Evolutionary conservation across 805 yeast species (phyloP).

Genomic region (Grigorovia jiainica): DNA sequence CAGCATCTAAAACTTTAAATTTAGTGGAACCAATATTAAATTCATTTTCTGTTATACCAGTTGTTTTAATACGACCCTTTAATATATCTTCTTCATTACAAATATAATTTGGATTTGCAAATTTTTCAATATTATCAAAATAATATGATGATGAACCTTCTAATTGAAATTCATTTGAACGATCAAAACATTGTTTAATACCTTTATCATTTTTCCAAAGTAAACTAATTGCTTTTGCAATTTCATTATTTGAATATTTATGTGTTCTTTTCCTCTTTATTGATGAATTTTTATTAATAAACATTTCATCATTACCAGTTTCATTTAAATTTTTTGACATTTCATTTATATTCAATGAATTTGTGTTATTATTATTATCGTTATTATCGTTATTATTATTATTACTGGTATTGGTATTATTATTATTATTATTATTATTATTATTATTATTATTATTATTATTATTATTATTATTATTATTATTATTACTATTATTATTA

Average conservation of each 20-base stretch:
- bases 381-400: conserved; percentile 10
- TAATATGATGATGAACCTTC: conserved; percentile 78
- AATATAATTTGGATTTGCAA: conserved; percentile 53
- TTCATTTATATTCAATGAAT: conserved; percentile 10
- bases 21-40: conserved; percentile 58
- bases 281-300: conserved; percentile 10
- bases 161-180: conserved; percentile 71
- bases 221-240: conserved; percentile 59
- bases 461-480: too few species aligned
- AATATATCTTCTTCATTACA: conserved; percentile 80
- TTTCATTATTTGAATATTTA: conserved; percentile 34
- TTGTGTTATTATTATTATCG: neutral
- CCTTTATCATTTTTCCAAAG: conserved; percentile 71
- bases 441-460: too few species aligned
- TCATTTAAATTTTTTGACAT: conserved; percentile 20
- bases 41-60: conserved; percentile 84
- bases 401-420: neutral
- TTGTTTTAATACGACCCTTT: conserved; percentile 86
- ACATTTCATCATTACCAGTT: conserved; percentile 18
- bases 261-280: conserved; percentile 5
- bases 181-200: conserved; percentile 44
- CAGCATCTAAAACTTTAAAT: conserved; percentile 85
- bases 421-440: neutral
- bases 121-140: conserved; percentile 60
- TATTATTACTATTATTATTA: too few species aligned